Percentiles rank a stretch among this genome's conserved stretches.
These are phyloP conservation scores for Alternaria atra DNA, from an alignment of 2,329 filamentous ascomycete species.

Conservation along the genomic window DNA sequence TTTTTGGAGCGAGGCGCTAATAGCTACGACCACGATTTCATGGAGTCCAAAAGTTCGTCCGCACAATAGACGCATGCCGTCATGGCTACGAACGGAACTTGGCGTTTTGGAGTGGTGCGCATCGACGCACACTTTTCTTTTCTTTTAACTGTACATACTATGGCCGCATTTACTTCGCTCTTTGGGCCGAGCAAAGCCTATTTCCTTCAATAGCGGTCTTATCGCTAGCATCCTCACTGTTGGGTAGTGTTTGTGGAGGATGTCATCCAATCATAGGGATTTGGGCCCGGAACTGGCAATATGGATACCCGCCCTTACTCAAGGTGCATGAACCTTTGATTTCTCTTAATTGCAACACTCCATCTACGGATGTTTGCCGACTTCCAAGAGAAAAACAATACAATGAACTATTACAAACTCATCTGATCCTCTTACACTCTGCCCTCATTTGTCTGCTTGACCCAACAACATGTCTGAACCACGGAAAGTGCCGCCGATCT, in stretches of 20 bases:
- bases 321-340: constrained; percentile 38
- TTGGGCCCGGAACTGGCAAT: constrained; percentile 32
- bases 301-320: constrained; percentile 45
- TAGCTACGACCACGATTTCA: constrained; percentile 14
- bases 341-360: constrained; percentile 14
- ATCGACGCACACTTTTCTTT: constrained; percentile 21
- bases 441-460: not conserved
- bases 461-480: not conserved
- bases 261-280: constrained; percentile 21
- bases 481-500: not conserved
- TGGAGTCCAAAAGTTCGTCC: constrained; percentile 35
- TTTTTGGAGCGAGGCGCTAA: constrained; percentile 22
- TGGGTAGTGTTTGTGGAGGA: constrained; percentile 12
- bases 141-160: constrained; percentile 27
- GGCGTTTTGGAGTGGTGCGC: constrained; percentile 24
- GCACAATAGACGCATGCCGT: constrained; percentile 53
- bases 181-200: constrained; percentile 2
- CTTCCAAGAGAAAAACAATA: constrained; percentile 1
- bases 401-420: not conserved
- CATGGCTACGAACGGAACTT: constrained; percentile 48
- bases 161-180: constrained; percentile 8
- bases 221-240: constrained; percentile 9
- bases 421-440: not conserved
- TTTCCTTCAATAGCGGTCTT: not conserved
- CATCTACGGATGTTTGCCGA: not conserved